phyloP scores from a whole-genome alignment of 2,329 filamentous ascomycete genomes.

The Fusarium sp. region DNA sequence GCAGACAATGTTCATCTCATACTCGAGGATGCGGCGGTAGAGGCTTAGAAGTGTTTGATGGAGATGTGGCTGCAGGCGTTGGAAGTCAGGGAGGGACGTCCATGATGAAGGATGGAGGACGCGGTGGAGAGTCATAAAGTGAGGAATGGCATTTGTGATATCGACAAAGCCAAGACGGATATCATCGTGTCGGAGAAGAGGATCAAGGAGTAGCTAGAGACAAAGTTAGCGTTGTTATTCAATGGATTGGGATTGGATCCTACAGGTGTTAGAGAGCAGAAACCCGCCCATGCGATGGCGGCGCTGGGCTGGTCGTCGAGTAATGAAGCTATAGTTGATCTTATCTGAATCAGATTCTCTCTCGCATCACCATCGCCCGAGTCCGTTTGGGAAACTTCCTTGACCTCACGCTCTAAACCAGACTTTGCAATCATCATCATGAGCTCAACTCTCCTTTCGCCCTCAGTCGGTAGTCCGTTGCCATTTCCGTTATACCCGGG shows the following conservation, averaged over 20 bases:
- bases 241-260: constrained; percentile 1
- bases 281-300: constrained; percentile 51
- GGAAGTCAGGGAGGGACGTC: constrained; percentile 42
- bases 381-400: constrained; percentile 39
- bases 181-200: constrained; percentile 49
- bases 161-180: constrained; percentile 48
- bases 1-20: constrained; percentile 55
- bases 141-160: constrained; percentile 49
- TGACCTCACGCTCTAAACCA: constrained; percentile 47
- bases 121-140: constrained; percentile 50
- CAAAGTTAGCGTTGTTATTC: background rate
- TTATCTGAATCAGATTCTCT: constrained; percentile 44
- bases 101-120: constrained; percentile 42
- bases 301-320: constrained; percentile 45
- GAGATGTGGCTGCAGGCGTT: constrained; percentile 30
- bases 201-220: constrained; percentile 50
- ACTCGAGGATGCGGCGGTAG: constrained; percentile 51
- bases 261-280: constrained; percentile 54
- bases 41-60: constrained; percentile 44
- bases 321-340: constrained; percentile 43
- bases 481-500: constrained; percentile 44
- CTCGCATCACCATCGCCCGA: constrained; percentile 46
- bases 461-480: constrained; percentile 35
- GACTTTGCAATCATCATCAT: constrained; percentile 47
- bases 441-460: constrained; percentile 45